These are phyloP conservation scores for Nadsonia starkeyi-henricii DNA, from an alignment of 1,139 yeast genomes.

Conservation along the genomic window DNA sequence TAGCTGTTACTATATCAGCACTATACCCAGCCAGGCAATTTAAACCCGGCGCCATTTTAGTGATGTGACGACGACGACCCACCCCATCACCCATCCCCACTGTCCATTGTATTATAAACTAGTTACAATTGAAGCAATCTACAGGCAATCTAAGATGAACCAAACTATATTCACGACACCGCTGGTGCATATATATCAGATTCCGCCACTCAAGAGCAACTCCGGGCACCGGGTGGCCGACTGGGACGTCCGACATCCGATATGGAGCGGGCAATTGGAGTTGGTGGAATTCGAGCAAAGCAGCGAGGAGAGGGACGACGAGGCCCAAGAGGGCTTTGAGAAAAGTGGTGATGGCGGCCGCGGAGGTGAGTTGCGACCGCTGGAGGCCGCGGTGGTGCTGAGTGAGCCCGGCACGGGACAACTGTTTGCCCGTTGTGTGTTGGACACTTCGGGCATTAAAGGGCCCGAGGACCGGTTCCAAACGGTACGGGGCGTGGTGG, in stretches of 20 bases:
- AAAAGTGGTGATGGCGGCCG: not conserved
- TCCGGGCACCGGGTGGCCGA: not conserved
- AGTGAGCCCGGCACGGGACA: not conserved
- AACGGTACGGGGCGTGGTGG: not conserved
- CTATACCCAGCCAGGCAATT: no score
- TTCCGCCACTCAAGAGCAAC: not conserved
- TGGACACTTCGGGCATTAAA: not conserved
- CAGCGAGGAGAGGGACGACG: not conserved
- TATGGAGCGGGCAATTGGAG: not conserved
- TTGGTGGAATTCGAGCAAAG: not conserved
- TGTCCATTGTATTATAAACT: no score
- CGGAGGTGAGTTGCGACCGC: not conserved
- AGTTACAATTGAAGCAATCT: no score
- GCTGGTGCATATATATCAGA: not conserved
- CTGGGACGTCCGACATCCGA: not conserved
- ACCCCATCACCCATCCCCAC: no score
- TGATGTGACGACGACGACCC: no score
- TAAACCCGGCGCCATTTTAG: no score
- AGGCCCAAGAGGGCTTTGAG: not conserved
- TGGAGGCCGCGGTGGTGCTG: not conserved
- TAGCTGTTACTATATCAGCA: no score
- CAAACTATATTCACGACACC: not conserved
- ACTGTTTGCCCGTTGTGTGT: not conserved
- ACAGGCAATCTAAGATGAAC: no score
- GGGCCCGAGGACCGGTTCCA: not conserved